Conservation (phyloP, 768 basidiomycete species). For the Steccherinum ochraceum region DNA sequence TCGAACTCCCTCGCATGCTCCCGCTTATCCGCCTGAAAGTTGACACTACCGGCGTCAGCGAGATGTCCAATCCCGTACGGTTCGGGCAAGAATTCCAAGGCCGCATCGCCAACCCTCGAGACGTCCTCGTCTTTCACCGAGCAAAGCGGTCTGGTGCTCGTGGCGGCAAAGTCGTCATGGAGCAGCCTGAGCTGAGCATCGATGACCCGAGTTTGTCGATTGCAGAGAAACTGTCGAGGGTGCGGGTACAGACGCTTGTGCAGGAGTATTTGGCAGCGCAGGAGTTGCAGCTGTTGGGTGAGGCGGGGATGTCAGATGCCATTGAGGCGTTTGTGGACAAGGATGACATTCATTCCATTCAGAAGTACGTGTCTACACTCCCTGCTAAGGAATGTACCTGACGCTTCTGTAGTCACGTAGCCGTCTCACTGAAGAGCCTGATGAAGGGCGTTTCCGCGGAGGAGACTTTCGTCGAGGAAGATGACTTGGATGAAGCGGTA, state of each 20-base stretch:
- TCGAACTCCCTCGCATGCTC: slow-evolving; percentile 63
- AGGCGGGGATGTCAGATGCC: slow-evolving; percentile 88
- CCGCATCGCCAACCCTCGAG: slow-evolving; percentile 88
- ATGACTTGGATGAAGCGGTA: slow-evolving; percentile 70
- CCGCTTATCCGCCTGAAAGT: slow-evolving; percentile 88
- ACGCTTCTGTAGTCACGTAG: slow-evolving; percentile 52
- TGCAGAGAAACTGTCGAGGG: slow-evolving; percentile 70
- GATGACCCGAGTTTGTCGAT: slow-evolving; percentile 65
- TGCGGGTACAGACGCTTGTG: slow-evolving; percentile 86
- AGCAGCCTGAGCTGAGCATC: slow-evolving; percentile 75
- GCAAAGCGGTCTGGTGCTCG: slow-evolving; percentile 56
- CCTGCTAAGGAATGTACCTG: not conserved
- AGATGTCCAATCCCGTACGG: slow-evolving; percentile 92
- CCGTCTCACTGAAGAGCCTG: slow-evolving; percentile 46
- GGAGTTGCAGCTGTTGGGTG: slow-evolving; percentile 86
- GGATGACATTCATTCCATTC: slow-evolving; percentile 91
- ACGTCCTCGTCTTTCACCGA: slow-evolving; percentile 87
- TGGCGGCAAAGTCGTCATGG: slow-evolving; percentile 55
- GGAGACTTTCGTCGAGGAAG: slow-evolving; percentile 65
- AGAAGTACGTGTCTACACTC: slow-evolving; percentile 48
- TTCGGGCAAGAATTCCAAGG: slow-evolving; percentile 96
- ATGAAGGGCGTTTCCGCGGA: slow-evolving; percentile 65
- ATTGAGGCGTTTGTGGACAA: slow-evolving; percentile 96
- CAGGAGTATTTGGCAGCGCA: slow-evolving; percentile 89
- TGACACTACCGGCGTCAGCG: slow-evolving; percentile 84